These are phyloP conservation scores for Cerioporus squamosus DNA, from an alignment of 1,284 basidiomycete species.

Conservation along the genomic window DNA sequence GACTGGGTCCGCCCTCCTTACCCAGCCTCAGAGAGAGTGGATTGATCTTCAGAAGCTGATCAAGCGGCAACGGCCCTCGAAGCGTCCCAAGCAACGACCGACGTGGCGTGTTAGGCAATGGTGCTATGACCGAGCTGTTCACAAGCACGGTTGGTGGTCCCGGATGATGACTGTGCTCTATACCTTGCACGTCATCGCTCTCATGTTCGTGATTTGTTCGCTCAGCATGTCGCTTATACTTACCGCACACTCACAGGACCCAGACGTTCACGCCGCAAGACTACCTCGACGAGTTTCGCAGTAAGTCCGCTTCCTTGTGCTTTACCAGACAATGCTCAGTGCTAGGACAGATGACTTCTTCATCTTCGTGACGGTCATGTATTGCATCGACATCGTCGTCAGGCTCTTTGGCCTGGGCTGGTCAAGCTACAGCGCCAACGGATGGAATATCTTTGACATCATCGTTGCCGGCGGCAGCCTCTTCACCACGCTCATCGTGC, in stretches of 20 bases:
- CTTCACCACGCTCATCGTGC: constrained; percentile 81
- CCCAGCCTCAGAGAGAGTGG: constrained; percentile 94
- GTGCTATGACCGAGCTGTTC: constrained; percentile 92
- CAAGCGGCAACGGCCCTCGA: constrained; percentile 86
- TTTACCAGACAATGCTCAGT: not conserved
- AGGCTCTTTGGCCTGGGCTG: constrained; percentile 87
- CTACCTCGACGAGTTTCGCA: constrained; percentile 65
- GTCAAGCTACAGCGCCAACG: constrained; percentile 83
- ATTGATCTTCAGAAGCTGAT: constrained; percentile 92
- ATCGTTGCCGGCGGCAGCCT: constrained; percentile 85
- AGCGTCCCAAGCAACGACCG: constrained; percentile 71
- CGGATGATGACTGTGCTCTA: constrained; percentile 84
- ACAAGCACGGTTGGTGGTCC: constrained; percentile 96
- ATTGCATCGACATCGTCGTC: constrained; percentile 80
- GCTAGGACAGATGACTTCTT: constrained; percentile 74
- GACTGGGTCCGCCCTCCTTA: constrained; percentile 85
- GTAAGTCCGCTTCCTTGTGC: constrained; percentile 45
- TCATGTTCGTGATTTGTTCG: constrained; percentile 76
- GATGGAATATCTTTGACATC: constrained; percentile 94
- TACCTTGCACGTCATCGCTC: constrained; percentile 80
- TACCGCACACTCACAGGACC: constrained; percentile 57
- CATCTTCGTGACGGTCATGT: constrained; percentile 75
- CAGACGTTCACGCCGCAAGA: constrained; percentile 72
- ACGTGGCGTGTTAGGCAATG: constrained; percentile 68
- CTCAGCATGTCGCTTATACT: not conserved